These are phyloP conservation scores for Aspergillaceae sp. DNA, from an alignment of 2,329 filamentous ascomycete species.

Conservation along the genomic window DNA sequence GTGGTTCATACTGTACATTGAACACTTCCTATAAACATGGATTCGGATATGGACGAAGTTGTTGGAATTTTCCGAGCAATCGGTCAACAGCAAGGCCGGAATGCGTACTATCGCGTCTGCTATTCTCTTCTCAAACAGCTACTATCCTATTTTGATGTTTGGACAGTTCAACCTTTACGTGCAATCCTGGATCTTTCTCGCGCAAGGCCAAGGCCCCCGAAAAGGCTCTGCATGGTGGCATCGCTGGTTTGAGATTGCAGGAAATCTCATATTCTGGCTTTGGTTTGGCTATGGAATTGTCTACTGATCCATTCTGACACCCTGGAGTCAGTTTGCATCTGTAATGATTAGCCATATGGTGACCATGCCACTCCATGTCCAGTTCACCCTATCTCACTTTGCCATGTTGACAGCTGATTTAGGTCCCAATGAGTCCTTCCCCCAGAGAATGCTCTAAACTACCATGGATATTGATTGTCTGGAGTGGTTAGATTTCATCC, in stretches of 20 bases:
- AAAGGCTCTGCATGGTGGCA: slow-evolving; percentile 75
- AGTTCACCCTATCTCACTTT: slow-evolving; percentile 88
- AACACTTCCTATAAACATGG: too few species aligned
- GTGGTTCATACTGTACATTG: too few species aligned
- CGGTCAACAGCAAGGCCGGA: too few species aligned
- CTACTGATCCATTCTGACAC: slow-evolving; percentile 60
- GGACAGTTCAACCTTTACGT: slow-evolving; percentile 81
- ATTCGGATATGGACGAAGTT: too few species aligned
- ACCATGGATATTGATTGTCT: slow-evolving; percentile 90
- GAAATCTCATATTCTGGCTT: slow-evolving; percentile 70
- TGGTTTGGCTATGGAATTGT: slow-evolving; percentile 75
- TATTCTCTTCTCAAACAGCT: slow-evolving; percentile 61
- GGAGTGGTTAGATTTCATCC: slow-evolving; percentile 75
- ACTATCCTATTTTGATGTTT: slow-evolving; percentile 69
- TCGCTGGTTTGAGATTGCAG: slow-evolving; percentile 63
- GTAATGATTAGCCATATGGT: slow-evolving; percentile 70
- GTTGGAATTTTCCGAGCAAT: too few species aligned
- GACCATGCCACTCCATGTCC: slow-evolving; percentile 71
- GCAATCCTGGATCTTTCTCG: slow-evolving; percentile 69
- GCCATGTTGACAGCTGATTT: slow-evolving; percentile 83
- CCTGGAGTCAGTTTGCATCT: slow-evolving; percentile 60
- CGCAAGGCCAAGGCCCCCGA: slow-evolving; percentile 58
- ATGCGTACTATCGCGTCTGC: too few species aligned
- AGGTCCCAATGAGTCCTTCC: slow-evolving; percentile 71
- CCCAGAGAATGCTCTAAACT: slow-evolving; percentile 79